Conservation (phyloP, 495 filamentous ascomycete genomes). For the Penicillium mononematosum region DNA sequence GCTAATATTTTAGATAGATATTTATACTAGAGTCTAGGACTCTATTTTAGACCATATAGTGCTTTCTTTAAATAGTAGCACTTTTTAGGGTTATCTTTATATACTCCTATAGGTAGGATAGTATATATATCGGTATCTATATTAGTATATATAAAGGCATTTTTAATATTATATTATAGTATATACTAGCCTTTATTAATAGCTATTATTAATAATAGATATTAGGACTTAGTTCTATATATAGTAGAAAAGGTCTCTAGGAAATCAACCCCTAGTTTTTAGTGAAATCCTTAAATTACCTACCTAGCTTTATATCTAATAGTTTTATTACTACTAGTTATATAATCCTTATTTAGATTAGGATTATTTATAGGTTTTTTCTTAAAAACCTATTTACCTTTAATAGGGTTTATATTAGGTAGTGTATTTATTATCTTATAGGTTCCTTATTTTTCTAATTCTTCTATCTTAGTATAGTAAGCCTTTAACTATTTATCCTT, state of each 20-base stretch:
- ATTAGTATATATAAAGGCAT: no score
- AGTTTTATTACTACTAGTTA: background rate
- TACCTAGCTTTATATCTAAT: background rate
- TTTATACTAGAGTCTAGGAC: no score
- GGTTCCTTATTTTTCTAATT: background rate
- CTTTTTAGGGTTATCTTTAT: no score
- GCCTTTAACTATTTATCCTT: background rate
- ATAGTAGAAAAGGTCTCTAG: background rate
- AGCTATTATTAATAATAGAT: no score
- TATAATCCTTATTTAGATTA: background rate
- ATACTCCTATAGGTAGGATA: no score
- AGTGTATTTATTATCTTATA: background rate
- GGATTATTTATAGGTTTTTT: background rate
- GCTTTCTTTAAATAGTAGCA: no score
- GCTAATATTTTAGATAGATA: no score
- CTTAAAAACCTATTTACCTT: background rate
- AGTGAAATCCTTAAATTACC: background rate
- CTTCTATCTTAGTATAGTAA: background rate
- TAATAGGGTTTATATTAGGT: background rate
- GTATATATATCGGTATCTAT: no score
- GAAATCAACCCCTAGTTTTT: background rate
- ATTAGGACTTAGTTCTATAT: no score
- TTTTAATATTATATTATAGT: no score
- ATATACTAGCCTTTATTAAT: no score
- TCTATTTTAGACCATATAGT: no score